Conservation (phyloP, 2,329 filamentous ascomycete species). For the Nothophaeocryptopus gaeumannii region DNA sequence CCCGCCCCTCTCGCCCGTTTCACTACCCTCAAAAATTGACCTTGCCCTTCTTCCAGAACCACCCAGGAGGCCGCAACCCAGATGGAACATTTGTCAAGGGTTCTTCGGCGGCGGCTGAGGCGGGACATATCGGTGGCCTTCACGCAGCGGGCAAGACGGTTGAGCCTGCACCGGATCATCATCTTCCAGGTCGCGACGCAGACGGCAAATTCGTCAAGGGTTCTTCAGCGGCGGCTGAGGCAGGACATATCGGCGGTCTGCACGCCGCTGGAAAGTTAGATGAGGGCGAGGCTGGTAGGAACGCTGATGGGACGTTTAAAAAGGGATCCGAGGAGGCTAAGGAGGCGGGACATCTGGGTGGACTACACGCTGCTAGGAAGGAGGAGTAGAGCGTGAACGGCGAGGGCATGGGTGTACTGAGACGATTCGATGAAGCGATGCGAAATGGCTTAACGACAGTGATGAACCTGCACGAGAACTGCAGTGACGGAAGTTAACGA, state of each 20-base stretch:
- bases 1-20: no score
- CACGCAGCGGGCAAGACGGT: slow-evolving; percentile 10
- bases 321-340: slow-evolving; percentile 30
- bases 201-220: slow-evolving; percentile 25
- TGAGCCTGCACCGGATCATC: not conserved
- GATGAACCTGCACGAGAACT: no score
- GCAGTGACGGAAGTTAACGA: no score
- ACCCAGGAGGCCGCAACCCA: slow-evolving; percentile 27
- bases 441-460: no score
- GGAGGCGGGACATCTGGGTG: slow-evolving; percentile 30
- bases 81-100: slow-evolving; percentile 26
- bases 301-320: slow-evolving; percentile 30
- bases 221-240: slow-evolving; percentile 22
- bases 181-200: slow-evolving; percentile 26
- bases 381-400: no score
- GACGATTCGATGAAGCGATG: no score
- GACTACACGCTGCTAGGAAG: slow-evolving; percentile 19
- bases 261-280: slow-evolving; percentile 16
- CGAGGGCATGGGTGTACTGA: not conserved
- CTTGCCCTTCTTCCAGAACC: not conserved
- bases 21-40: not conserved
- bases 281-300: slow-evolving; percentile 25
- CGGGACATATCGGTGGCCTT: slow-evolving; percentile 25
- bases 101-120: slow-evolving; percentile 23
- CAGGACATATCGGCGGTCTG: slow-evolving; percentile 24